Evolutionary conservation across 2,329 filamentous ascomycete genomes (phyloP).

Genomic region (Hypoxylon sp.): DNA sequence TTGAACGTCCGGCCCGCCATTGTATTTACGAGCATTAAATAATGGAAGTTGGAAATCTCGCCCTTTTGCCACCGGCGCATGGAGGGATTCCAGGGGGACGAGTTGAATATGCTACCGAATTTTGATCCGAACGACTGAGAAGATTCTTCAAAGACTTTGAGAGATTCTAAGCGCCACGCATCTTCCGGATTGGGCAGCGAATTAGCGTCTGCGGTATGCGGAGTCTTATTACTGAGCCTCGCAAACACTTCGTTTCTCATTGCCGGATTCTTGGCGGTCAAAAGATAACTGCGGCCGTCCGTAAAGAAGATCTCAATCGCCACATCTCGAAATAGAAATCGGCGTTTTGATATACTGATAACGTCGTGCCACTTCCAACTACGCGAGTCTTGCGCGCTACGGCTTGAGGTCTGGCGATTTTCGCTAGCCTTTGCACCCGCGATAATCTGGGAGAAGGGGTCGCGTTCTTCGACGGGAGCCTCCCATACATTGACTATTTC

Average conservation of each 20-base stretch:
- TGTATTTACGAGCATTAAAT: constrained; percentile 98
- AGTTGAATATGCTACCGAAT: constrained; percentile 91
- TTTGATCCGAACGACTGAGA: constrained; percentile 81
- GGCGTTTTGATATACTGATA: constrained; percentile 93
- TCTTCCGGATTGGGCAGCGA: constrained; percentile 84
- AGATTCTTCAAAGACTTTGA: constrained; percentile 73
- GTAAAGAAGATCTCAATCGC: constrained; percentile 98
- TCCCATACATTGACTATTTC: constrained; percentile 98
- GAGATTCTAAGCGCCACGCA: constrained; percentile 88
- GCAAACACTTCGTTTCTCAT: constrained; percentile 83
- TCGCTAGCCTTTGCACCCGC: constrained; percentile 73
- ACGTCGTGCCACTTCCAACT: constrained; percentile 96
- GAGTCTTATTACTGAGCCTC: constrained; percentile 81
- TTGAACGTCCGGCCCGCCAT: constrained; percentile 98
- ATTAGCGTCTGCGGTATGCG: constrained; percentile 78
- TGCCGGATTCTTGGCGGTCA: constrained; percentile 82
- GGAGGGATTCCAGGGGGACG: constrained; percentile 82
- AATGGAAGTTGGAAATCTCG: constrained; percentile 98
- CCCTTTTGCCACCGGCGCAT: constrained; percentile 92
- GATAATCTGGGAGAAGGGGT: constrained; percentile 95
- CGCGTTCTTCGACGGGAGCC: constrained; percentile 89
- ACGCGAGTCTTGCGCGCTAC: constrained; percentile 81
- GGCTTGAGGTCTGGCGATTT: constrained; percentile 69
- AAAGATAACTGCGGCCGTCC: constrained; percentile 92
- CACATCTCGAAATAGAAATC: constrained; percentile 95